Evolutionary conservation across 768 basidiomycete genomes (phyloP), one percentile per base, ranked within the genome.

Genomic region (Pulveroboletus sp.): DNA sequence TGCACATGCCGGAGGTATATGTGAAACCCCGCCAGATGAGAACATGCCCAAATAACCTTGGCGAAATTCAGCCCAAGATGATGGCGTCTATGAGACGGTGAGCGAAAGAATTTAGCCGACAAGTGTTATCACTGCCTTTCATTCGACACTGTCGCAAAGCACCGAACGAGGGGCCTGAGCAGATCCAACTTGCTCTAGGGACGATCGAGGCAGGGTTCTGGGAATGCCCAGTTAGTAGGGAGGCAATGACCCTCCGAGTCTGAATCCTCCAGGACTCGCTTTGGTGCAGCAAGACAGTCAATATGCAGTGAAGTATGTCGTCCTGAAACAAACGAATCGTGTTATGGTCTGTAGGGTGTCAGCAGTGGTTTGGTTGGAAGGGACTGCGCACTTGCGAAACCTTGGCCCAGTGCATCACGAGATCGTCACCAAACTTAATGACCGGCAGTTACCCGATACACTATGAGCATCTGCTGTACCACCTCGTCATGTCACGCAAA

Each of bases 401-500:
- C 21, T 21, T 21, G 21, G 21, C 2, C 21, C 21, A 4, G 21
- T n/a, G n/a, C n/a, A n/a, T n/a, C n/a, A n/a, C n/a, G n/a, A n/a
- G n/a, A n/a, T n/a, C n/a, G n/a, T n/a, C n/a, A n/a, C n/a, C n/a
- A 21, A 21, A 21, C 21, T 21, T 21, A 21, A 21, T 21, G n/a
- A 21, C 21, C 21, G 21, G 21, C 21, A 21, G 4, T 21, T 21
- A 21, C 21, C 21, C 21, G 21, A 21, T 4, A 21, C 21, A 21
- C 21, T 21, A 21, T 21, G 21, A 21, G 21, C 4, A 21, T 21
- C 30, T 31, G 30, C 30, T 32, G 13, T 13, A 15, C n/a, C 21
- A 21, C 21, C 21, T 31, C 11, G 18, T 28, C 56, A 63, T 63
- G 61, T 53, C 56, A 37, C 62, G 49, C 43, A 63, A 64, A 42